Base-by-base conservation (phyloP, 768 basidiomycete genomes). In the Psilocybe azurescens region DNA sequence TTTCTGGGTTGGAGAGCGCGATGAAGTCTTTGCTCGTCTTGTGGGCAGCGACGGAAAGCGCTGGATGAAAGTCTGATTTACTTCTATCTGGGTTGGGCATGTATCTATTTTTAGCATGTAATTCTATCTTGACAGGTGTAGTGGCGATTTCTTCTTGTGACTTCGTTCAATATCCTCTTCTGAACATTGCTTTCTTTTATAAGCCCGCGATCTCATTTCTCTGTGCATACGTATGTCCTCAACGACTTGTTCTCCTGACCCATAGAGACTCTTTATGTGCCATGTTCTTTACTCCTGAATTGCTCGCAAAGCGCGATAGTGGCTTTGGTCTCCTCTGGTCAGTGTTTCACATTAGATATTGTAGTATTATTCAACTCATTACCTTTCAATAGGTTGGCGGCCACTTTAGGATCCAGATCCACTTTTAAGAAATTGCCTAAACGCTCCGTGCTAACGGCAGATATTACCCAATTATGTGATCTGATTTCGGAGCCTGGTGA, bases 261-360 rank as follows among this genome's bases (percentile, higher is more conserved):
- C 20, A 38, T 5, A 14, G 29, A 38, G n/a, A 20, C 18, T 41
- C 32, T 50, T 33, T 36, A 3, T 8, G 14, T 9, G 20, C 8
- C 14, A 94, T 97, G 94, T 97, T 97, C 79, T 97, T 94, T 74
- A 86, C 92, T 47, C 80, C 89, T 6, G 94, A 95, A 54, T 76
- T 96, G 3, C 79, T 97, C 28, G 86, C 90, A 18, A 88, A 85
- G 67, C 81, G 94, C 61, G 93, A 96, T 67, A 93, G 89, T 66
- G 93, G 94, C 13, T 95, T 93, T 69, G 95, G 94, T 60, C 84
- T 95, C n/a, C 80, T 94, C 18, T 95, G 93, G 93, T 93, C 60
- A 28, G 30, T 33, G 18, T 56, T 14, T 54, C 41, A 13, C 14
- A 1, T 36, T 29, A 2, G 29, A 13, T 28, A 5, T 18, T 11